A percentile compares a stretch with the other conserved stretches of the same genome.
phyloP scores from a whole-genome alignment of 176 grass and related monocot species.

The Triticum monococcum region DNA sequence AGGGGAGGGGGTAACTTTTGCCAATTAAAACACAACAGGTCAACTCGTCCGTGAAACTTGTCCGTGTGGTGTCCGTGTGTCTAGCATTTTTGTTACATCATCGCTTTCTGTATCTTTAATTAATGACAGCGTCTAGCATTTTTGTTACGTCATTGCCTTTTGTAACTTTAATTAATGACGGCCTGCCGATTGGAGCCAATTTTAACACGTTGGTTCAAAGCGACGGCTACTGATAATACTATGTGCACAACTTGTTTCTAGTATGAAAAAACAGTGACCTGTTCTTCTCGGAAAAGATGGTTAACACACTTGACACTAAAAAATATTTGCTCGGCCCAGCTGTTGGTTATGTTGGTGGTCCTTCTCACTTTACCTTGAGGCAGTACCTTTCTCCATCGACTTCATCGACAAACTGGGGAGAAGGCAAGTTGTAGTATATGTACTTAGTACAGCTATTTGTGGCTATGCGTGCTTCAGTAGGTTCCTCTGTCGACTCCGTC shows the following conservation, averaged over 20 bases:
- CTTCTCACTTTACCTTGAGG: background rate
- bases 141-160: background rate
- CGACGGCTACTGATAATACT: background rate
- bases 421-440: background rate
- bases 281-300: background rate
- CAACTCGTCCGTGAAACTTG: too few species aligned
- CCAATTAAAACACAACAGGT: too few species aligned
- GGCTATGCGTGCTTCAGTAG: background rate
- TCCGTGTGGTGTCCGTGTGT: too few species aligned
- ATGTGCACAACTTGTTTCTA: background rate
- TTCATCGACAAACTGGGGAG: background rate
- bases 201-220: background rate
- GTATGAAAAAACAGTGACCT: background rate
- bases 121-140: too few species aligned
- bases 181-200: background rate
- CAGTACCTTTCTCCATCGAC: background rate
- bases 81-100: too few species aligned
- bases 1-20: too few species aligned
- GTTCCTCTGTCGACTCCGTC: background rate
- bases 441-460: background rate
- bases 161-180: background rate
- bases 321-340: background rate
- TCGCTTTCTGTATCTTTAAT: too few species aligned
- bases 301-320: background rate
- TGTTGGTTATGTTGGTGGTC: background rate